Evolutionary conservation across 1,284 basidiomycete species (phyloP).

Genomic region (Fomitopsis schrenkii): DNA sequence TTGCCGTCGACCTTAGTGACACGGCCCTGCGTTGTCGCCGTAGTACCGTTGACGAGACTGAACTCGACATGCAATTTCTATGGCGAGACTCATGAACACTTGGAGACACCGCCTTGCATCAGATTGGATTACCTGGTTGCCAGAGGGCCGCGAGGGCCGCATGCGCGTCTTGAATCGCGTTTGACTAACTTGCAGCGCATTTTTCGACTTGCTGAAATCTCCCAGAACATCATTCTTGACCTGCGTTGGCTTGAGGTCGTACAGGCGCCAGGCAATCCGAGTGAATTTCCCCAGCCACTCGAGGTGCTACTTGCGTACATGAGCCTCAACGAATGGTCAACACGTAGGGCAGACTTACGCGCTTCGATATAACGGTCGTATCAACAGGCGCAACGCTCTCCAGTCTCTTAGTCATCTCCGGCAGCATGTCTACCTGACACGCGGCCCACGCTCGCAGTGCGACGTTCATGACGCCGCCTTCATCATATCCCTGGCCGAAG

Average conservation of each 20-base stretch:
- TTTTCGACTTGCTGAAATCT: slow-evolving; percentile 6
- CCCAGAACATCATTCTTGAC: slow-evolving; percentile 23
- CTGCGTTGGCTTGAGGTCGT: slow-evolving; percentile 19
- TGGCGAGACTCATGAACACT: not conserved
- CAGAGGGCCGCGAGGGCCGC: slow-evolving; percentile 1
- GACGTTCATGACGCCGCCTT: not conserved
- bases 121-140: slow-evolving; percentile 12
- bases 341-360: slow-evolving; percentile 1
- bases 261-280: slow-evolving; percentile 16
- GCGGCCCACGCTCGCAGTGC: slow-evolving; percentile 13
- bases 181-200: slow-evolving; percentile 11
- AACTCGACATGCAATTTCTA: slow-evolving; percentile 5
- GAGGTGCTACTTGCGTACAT: slow-evolving; percentile 7
- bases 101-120: not conserved
- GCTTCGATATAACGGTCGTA: not conserved
- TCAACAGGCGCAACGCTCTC: not conserved
- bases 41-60: not conserved
- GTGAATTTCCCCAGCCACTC: slow-evolving; percentile 13
- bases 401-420: not conserved
- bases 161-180: slow-evolving; percentile 22
- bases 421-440: not conserved
- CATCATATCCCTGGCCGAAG: not conserved
- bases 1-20: slow-evolving; percentile 9
- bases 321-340: not conserved
- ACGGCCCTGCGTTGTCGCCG: slow-evolving; percentile 1